These are phyloP conservation scores for Aureobasidium sp. DNA, from an alignment of 2,329 filamentous ascomycete species.

Conservation along the genomic window DNA sequence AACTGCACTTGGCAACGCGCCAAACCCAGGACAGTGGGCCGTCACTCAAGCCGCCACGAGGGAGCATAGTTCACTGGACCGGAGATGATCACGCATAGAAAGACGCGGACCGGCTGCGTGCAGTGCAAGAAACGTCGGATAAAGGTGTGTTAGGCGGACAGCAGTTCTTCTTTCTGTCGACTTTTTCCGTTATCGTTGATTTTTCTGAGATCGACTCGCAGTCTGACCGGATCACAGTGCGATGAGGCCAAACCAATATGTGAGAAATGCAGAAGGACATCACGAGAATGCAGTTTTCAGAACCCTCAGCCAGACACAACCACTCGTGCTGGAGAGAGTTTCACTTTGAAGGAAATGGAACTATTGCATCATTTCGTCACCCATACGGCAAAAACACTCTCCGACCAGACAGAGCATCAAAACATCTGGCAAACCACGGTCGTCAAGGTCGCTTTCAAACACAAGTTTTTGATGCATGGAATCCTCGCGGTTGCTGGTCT, in stretches of 20 bases:
- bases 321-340: slow-evolving; percentile 1
- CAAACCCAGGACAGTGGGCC: slow-evolving; percentile 4
- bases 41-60: background rate
- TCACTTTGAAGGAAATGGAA: slow-evolving; percentile 16
- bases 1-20: slow-evolving; percentile 6
- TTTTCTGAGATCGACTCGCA: background rate
- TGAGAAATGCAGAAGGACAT: slow-evolving; percentile 16
- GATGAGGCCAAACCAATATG: slow-evolving; percentile 15
- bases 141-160: slow-evolving; percentile 14
- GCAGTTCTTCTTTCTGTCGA: background rate
- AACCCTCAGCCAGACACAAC: slow-evolving; percentile 4
- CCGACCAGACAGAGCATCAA: slow-evolving; percentile 1
- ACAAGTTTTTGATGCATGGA: slow-evolving; percentile 21
- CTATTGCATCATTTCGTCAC: slow-evolving; percentile 18
- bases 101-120: slow-evolving; percentile 18
- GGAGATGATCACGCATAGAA: slow-evolving; percentile 16
- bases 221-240: slow-evolving; percentile 12
- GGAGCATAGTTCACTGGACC: background rate
- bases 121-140: slow-evolving; percentile 19
- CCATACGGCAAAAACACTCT: slow-evolving; percentile 12
- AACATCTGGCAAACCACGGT: slow-evolving; percentile 19
- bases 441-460: slow-evolving; percentile 15
- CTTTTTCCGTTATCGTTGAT: background rate
- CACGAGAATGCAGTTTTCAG: slow-evolving; percentile 14
- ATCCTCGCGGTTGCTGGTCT: slow-evolving; percentile 22